These are phyloP conservation scores for Agrostemma githago DNA, from an alignment of 148 eudicot genomes.

Conservation along the genomic window DNA sequence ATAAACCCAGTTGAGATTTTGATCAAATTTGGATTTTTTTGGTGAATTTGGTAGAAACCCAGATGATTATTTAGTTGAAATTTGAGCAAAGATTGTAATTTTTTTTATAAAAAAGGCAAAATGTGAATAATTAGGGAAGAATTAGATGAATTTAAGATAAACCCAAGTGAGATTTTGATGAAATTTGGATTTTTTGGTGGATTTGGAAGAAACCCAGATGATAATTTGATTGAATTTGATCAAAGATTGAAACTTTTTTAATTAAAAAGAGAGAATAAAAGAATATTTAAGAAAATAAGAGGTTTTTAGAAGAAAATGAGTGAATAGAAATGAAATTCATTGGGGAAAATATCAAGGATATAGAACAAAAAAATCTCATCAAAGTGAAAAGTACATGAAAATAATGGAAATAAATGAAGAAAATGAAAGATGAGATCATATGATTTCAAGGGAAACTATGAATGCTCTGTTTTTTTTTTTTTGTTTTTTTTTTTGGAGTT, in stretches of 20 bases:
- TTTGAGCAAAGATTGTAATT: background rate
- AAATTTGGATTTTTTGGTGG: background rate
- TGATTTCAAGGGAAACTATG: too few species aligned
- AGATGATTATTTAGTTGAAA: background rate
- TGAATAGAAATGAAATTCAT: background rate
- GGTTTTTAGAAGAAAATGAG: background rate
- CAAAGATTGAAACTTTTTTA: background rate
- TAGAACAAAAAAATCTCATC: background rate
- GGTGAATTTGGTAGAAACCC: background rate
- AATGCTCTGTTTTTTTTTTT: too few species aligned
- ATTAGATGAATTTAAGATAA: background rate
- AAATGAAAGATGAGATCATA: too few species aligned
- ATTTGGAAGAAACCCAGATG: conserved; percentile 3
- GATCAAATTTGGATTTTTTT: background rate
- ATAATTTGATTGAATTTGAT: background rate
- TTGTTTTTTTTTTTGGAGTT: too few species aligned
- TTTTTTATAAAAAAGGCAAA: background rate
- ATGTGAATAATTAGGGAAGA: background rate
- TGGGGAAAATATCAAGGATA: background rate
- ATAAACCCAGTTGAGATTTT: background rate
- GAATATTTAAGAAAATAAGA: background rate
- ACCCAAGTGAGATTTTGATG: background rate
- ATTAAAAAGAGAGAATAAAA: background rate
- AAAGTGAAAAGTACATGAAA: background rate
- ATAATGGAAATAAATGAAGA: too few species aligned